Conservation (phyloP, 805 yeast genomes). For the Cyberlindnera veronae region DNA sequence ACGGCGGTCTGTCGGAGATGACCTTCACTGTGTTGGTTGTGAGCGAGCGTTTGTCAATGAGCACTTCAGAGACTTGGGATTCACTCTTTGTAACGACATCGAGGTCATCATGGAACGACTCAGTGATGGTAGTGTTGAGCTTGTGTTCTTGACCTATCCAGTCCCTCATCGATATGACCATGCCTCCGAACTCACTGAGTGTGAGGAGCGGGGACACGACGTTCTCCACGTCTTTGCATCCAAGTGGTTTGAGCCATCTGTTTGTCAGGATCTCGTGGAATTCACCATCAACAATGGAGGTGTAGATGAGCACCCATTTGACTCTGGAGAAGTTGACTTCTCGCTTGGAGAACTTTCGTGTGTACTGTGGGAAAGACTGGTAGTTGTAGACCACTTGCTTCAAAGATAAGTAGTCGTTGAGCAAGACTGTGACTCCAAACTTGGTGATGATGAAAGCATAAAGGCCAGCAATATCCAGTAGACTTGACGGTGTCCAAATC, state of each 20-base stretch:
- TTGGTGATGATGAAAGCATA: constrained; percentile 78
- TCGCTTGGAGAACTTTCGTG: constrained; percentile 74
- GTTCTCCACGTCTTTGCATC: constrained; percentile 69
- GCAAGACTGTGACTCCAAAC: constrained; percentile 64
- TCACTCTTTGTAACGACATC: constrained; percentile 19
- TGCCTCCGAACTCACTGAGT: constrained; percentile 92
- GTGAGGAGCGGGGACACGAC: constrained; percentile 88
- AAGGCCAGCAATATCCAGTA: constrained; percentile 78
- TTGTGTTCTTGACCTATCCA: constrained; percentile 76
- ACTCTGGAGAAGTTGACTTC: constrained; percentile 73
- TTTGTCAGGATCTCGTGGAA: constrained; percentile 85
- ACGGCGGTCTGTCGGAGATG: constrained; percentile 53
- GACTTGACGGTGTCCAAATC: constrained; percentile 71
- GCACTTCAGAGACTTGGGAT: constrained; percentile 52
- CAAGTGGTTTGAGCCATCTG: constrained; percentile 87
- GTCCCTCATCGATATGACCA: constrained; percentile 87
- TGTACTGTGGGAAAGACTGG: constrained; percentile 81
- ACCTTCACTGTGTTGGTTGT: constrained; percentile 70
- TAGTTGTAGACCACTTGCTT: constrained; percentile 91
- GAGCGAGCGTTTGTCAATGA: constrained; percentile 69
- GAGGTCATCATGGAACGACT: constrained; percentile 38
- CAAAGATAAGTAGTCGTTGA: constrained; percentile 84
- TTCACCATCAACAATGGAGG: constrained; percentile 88
- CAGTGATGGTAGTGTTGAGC: constrained; percentile 46
- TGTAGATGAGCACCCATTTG: constrained; percentile 86